Evolutionary conservation across 2,329 filamentous ascomycete species (phyloP).

Genomic region (Diaporthe sp.): DNA sequence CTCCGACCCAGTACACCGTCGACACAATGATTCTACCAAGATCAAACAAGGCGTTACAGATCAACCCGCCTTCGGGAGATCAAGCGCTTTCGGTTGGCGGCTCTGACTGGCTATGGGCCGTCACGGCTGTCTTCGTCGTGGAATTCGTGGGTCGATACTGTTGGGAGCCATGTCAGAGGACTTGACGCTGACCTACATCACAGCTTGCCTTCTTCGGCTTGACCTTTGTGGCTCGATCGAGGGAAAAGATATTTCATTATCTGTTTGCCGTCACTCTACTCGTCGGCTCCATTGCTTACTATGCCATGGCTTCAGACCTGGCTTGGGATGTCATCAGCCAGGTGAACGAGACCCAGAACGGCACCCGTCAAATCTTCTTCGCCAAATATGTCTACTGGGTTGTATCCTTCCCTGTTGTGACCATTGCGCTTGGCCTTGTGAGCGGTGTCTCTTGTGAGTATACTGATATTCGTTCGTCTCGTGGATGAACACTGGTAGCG

Average conservation of each 20-base stretch:
- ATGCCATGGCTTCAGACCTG: slow-evolving; percentile 64
- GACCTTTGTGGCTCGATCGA: slow-evolving; percentile 55
- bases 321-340: slow-evolving; percentile 57
- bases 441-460: slow-evolving; percentile 62
- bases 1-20: neutral
- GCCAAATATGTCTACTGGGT: slow-evolving; percentile 69
- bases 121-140: slow-evolving; percentile 62
- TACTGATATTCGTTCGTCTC: neutral
- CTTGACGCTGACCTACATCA: slow-evolving; percentile 36
- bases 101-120: slow-evolving; percentile 68
- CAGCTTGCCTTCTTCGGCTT: slow-evolving; percentile 57
- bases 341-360: slow-evolving; percentile 48
- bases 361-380: slow-evolving; percentile 65
- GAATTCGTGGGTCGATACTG: slow-evolving; percentile 55
- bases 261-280: slow-evolving; percentile 63
- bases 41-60: slow-evolving; percentile 57
- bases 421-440: slow-evolving; percentile 62
- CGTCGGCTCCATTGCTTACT: slow-evolving; percentile 64
- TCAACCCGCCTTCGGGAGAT: slow-evolving; percentile 59
- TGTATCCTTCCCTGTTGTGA: slow-evolving; percentile 60
- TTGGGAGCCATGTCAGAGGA: neutral
- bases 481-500: too few species aligned
- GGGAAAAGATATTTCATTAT: slow-evolving; percentile 69
- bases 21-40: slow-evolving; percentile 34
- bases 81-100: slow-evolving; percentile 57